A percentile compares a stretch with the other conserved stretches of the same genome.
phyloP scores from a whole-genome alignment of 495 filamentous ascomycete genomes.

The Tetracladium marchalianum region DNA sequence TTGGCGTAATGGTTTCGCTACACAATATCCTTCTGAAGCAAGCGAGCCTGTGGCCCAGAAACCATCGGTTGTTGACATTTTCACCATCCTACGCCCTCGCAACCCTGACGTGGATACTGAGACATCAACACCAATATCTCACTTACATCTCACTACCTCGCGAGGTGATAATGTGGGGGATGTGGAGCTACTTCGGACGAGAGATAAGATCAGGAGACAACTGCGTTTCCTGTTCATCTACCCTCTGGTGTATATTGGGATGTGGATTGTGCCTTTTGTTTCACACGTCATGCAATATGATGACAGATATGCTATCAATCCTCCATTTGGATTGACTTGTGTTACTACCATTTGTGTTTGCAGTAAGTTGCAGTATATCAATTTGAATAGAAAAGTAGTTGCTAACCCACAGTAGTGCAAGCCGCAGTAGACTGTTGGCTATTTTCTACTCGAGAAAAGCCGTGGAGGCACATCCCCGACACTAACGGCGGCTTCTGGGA shows the following conservation, averaged over 20 bases:
- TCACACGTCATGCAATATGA: conserved; percentile 49
- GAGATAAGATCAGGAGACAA: conserved; percentile 52
- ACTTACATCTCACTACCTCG: conserved; percentile 14
- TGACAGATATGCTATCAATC: conserved; percentile 36
- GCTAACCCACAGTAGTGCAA: conserved; percentile 31
- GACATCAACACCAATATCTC: conserved; percentile 5
- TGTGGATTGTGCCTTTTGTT: conserved; percentile 66
- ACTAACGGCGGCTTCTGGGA: conserved; percentile 30
- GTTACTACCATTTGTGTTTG: conserved; percentile 42
- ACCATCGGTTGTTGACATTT: conserved; percentile 11
- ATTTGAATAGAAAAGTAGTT: no score
- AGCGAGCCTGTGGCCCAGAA: conserved; percentile 4
- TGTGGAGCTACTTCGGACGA: conserved; percentile 25
- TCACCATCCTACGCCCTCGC: conserved; percentile 9
- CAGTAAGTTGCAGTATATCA: background rate
- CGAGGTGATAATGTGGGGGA: conserved; percentile 17
- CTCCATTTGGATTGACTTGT: conserved; percentile 43
- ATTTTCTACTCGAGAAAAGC: conserved; percentile 55
- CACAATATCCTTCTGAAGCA: conserved; percentile 2
- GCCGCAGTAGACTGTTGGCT: conserved; percentile 57
- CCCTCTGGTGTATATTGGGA: conserved; percentile 56
- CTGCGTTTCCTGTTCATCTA: conserved; percentile 63
- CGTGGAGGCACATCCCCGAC: conserved; percentile 51
- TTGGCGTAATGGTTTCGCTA: conserved; percentile 10
- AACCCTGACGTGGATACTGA: conserved; percentile 1